These are phyloP conservation scores for Fusarium devonianum DNA, from an alignment of 2,329 filamentous ascomycete species.

Conservation along the genomic window DNA sequence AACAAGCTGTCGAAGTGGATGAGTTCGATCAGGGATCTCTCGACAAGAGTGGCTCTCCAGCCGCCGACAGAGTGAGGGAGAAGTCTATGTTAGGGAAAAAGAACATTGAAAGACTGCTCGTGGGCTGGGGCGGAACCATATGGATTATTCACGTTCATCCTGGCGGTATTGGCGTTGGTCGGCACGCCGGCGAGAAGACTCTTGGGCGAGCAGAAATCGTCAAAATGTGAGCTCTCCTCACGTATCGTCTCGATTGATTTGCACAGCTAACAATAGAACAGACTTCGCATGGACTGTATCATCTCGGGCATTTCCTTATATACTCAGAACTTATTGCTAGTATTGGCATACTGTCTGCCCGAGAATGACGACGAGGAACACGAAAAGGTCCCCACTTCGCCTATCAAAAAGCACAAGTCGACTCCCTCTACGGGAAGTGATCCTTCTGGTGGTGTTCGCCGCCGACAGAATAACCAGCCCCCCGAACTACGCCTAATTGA, in stretches of 20 bases:
- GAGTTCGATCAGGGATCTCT: slow-evolving; percentile 57
- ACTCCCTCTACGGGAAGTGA: slow-evolving; percentile 59
- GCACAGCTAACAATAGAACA: slow-evolving; percentile 56
- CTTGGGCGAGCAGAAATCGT: slow-evolving; percentile 87
- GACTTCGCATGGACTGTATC: slow-evolving; percentile 95
- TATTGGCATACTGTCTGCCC: slow-evolving; percentile 87
- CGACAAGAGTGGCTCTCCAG: slow-evolving; percentile 51
- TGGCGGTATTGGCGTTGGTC: slow-evolving; percentile 70
- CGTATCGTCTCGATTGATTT: slow-evolving; percentile 63
- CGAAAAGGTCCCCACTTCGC: slow-evolving; percentile 38
- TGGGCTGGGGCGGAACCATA: slow-evolving; percentile 95
- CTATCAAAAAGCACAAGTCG: slow-evolving; percentile 50
- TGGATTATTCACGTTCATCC: slow-evolving; percentile 95
- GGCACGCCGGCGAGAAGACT: slow-evolving; percentile 71
- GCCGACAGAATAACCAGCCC: slow-evolving; percentile 79
- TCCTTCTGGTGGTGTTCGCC: slow-evolving; percentile 70
- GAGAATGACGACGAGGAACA: slow-evolving; percentile 68
- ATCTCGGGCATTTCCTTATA: slow-evolving; percentile 97
- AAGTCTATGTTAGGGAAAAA: slow-evolving; percentile 57
- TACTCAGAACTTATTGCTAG: slow-evolving; percentile 87
- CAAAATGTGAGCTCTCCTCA: slow-evolving; percentile 75
- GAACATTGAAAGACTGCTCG: slow-evolving; percentile 78
- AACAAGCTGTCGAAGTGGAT: slow-evolving; percentile 77
- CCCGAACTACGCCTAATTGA: slow-evolving; percentile 94
- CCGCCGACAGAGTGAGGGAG: slow-evolving; percentile 56